phyloP scores from a whole-genome alignment of 768 basidiomycete genomes.

The Amanita pseudoporphyria region DNA sequence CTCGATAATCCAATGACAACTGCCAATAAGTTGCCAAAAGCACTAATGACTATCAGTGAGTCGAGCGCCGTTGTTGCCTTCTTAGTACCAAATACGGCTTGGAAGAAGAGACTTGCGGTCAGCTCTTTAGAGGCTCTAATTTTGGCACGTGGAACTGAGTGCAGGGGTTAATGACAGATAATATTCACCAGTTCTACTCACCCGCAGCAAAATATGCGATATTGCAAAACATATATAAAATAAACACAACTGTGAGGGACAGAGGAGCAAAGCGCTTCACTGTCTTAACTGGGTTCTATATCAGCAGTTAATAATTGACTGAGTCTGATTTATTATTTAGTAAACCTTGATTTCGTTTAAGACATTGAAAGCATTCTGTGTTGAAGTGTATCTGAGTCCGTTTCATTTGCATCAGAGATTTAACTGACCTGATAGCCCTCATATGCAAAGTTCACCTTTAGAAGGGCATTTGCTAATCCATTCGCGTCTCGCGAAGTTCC shows the following conservation, averaged over 20 bases:
- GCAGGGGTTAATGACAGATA: not conserved
- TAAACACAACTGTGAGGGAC: conserved; percentile 35
- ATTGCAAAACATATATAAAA: conserved; percentile 40
- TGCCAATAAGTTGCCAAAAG: conserved; percentile 30
- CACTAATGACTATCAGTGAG: conserved; percentile 29
- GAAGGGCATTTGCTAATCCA: conserved; percentile 27
- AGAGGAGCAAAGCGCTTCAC: conserved; percentile 34
- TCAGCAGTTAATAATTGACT: not conserved
- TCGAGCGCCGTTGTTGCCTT: conserved; percentile 25
- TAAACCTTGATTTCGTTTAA: conserved; percentile 30
- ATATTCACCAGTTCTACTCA: conserved; percentile 8
- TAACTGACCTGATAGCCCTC: conserved; percentile 24
- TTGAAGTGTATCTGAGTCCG: not conserved
- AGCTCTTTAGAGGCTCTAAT: conserved; percentile 34
- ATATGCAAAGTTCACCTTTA: conserved; percentile 31
- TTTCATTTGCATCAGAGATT: not conserved
- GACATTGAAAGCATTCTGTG: conserved; percentile 35
- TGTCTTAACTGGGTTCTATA: conserved; percentile 32
- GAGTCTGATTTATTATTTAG: not conserved
- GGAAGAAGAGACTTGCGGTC: conserved; percentile 40
- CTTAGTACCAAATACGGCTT: conserved; percentile 35
- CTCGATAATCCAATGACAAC: conserved; percentile 32
- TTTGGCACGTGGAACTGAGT: conserved; percentile 31
- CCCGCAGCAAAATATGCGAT: conserved; percentile 30
- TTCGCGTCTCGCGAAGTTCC: conserved; percentile 43